Conservation (phyloP, 1,139 yeast genomes). For the Suhomyces maxii region DNA sequence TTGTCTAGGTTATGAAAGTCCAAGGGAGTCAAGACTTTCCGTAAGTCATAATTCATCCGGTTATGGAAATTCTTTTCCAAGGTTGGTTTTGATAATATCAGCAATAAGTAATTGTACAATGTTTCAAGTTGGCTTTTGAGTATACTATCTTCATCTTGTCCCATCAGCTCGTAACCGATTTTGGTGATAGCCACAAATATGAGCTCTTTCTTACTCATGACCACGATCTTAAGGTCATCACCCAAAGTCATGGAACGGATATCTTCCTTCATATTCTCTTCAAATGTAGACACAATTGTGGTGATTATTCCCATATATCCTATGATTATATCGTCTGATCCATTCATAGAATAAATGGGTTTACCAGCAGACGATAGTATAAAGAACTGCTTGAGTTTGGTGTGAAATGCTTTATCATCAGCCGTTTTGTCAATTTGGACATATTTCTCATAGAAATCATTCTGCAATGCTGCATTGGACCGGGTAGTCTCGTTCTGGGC, state of each 20-base stretch:
- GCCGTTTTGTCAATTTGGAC: slow-evolving; percentile 23
- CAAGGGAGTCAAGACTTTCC: slow-evolving; percentile 70
- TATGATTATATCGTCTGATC: slow-evolving; percentile 66
- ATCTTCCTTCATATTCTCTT: slow-evolving; percentile 39
- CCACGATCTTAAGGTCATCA: slow-evolving; percentile 52
- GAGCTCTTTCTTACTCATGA: slow-evolving; percentile 67
- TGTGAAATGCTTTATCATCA: slow-evolving; percentile 34
- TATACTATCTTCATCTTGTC: slow-evolving; percentile 31
- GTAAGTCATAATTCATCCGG: slow-evolving; percentile 78
- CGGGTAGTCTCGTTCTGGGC: background rate
- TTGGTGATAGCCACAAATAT: slow-evolving; percentile 72
- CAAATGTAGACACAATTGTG: slow-evolving; percentile 63
- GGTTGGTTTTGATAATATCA: slow-evolving; percentile 76
- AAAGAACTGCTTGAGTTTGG: slow-evolving; percentile 66
- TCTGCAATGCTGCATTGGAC: background rate
- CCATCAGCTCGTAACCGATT: slow-evolving; percentile 32
- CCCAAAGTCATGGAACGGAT: slow-evolving; percentile 29
- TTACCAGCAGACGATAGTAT: slow-evolving; percentile 91
- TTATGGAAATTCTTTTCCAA: slow-evolving; percentile 66
- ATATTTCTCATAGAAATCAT: slow-evolving; percentile 16
- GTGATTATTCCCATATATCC: slow-evolving; percentile 77
- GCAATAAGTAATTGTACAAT: slow-evolving; percentile 75
- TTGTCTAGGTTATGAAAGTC: slow-evolving; percentile 66
- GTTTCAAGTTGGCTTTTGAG: slow-evolving; percentile 62
- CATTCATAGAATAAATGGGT: slow-evolving; percentile 82